Base-by-base conservation (phyloP, 2,329 filamentous ascomycete species). In the Ophiognomonia clavigignenti-juglandacearum region DNA sequence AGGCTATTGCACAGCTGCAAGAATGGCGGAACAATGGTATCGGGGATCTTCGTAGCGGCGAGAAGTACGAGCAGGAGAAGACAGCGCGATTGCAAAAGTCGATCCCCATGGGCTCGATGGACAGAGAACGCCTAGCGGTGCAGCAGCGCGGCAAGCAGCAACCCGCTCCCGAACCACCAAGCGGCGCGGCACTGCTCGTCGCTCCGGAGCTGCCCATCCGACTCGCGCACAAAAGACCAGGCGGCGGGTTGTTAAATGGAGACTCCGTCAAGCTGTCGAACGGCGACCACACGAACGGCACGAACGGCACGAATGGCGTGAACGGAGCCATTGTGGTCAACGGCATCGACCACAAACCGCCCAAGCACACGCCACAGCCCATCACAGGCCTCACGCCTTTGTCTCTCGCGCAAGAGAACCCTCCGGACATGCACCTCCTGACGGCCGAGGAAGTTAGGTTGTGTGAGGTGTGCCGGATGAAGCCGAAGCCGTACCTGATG, bases 31-130 rank as follows among this genome's bases (percentile, higher is more conserved):
- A 80, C 39, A 80, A 88, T 68, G 82, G 85, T 18, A 93, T 98
- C 52, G 86, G 85, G 1, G 90, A 95, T 53, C 74, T 98, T 10
- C 83, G 85, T 47, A 83, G 83, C 20, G 93, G 93, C 24, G 89
- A 96, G 63, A 95, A 92, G 63, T 98, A 93, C 61, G 93, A 98
- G 66, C 73, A 80, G 16, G 93, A 97, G 53, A 98, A 97, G 68
- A 75, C 85, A 27, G 70, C 79, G 47, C 80, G 93, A 11, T 79
- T 84, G 43, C 85, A 91, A 57, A 83, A 82, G 56, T 63, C 77
- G 6, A 72, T 80, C 19, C 86, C 88, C 0, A 82, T 91, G 66
- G 87, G 87, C 0, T 86, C 86, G 6, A 89, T 95, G 71, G 90
- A 96, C 60, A 80, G 90, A n/a, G 82, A 85, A 57, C 74, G 81